Percentiles rank a stretch among this genome's conserved stretches.
Conservation (phyloP, 768 basidiomycete species). For the Calocera cornea region DNA sequence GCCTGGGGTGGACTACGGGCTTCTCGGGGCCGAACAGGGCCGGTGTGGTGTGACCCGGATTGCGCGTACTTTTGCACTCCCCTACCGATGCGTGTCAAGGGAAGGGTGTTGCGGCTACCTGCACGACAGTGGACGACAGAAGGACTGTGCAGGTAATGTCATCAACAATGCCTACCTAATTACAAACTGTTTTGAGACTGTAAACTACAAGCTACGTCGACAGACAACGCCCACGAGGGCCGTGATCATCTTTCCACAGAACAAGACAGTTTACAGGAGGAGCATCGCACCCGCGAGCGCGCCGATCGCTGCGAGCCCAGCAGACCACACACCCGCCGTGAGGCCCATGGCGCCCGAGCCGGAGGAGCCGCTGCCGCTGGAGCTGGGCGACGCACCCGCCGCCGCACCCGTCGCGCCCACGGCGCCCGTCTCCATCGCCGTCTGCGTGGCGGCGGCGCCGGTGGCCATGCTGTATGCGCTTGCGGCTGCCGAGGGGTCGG, state of each 20-base stretch:
- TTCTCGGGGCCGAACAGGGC: no score
- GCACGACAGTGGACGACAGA: no score
- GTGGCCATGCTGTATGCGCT: constrained; percentile 30
- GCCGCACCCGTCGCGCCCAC: constrained; percentile 23
- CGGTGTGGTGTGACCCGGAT: no score
- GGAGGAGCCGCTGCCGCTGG: background rate
- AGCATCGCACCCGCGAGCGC: background rate
- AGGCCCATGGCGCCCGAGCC: background rate
- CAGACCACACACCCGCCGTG: background rate
- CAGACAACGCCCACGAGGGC: background rate
- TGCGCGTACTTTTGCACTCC: no score
- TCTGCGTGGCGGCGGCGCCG: constrained; percentile 18
- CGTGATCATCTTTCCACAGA: background rate
- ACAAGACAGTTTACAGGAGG: background rate
- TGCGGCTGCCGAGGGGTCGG: constrained; percentile 34
- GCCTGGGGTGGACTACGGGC: no score
- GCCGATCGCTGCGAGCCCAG: background rate
- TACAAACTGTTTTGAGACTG: background rate
- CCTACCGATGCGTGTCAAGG: no score
- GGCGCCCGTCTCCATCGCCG: constrained; percentile 26
- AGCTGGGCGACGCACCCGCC: constrained; percentile 3
- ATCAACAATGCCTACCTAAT: background rate
- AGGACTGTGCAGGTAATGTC: no score
- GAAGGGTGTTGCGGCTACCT: no score
- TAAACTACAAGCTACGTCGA: background rate